A percentile compares a stretch with the other conserved stretches of the same genome.
Conservation (phyloP, 2,329 filamentous ascomycete species). For the Sporothrix globosa region DNA sequence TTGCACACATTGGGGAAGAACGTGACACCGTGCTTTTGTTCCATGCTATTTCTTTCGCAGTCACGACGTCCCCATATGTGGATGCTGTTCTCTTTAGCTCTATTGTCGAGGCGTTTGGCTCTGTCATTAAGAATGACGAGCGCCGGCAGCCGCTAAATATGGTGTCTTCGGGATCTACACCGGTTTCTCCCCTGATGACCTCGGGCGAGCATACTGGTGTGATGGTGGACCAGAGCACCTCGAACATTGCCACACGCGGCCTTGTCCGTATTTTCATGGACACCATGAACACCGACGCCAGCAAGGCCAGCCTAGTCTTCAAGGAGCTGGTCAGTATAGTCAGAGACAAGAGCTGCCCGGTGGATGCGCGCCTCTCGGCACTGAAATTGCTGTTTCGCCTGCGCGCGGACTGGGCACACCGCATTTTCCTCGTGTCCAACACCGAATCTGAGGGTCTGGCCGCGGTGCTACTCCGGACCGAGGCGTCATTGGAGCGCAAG, state of each 20-base stretch:
- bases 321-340: conserved; percentile 66
- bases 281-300: conserved; percentile 65
- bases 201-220: conserved; percentile 40
- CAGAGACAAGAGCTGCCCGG: conserved; percentile 61
- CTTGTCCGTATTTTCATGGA: conserved; percentile 77
- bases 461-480: conserved; percentile 68
- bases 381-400: conserved; percentile 81
- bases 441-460: conserved; percentile 76
- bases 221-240: conserved; percentile 55
- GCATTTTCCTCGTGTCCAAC: conserved; percentile 70
- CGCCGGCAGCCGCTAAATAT: conserved; percentile 46
- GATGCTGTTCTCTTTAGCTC: conserved; percentile 62
- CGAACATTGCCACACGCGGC: conserved; percentile 71
- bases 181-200: conserved; percentile 33
- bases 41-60: conserved; percentile 65
- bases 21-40: conserved; percentile 67
- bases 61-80: conserved; percentile 65
- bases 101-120: conserved; percentile 57
- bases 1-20: conserved; percentile 65
- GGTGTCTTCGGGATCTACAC: background rate
- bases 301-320: conserved; percentile 67
- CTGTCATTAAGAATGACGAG: conserved; percentile 55
- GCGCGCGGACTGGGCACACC: conserved; percentile 77
- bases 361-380: conserved; percentile 71
- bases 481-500: conserved; percentile 56